These are phyloP conservation scores for Dendryphion nanum DNA, from an alignment of 2,329 filamentous ascomycete species.

Conservation along the genomic window DNA sequence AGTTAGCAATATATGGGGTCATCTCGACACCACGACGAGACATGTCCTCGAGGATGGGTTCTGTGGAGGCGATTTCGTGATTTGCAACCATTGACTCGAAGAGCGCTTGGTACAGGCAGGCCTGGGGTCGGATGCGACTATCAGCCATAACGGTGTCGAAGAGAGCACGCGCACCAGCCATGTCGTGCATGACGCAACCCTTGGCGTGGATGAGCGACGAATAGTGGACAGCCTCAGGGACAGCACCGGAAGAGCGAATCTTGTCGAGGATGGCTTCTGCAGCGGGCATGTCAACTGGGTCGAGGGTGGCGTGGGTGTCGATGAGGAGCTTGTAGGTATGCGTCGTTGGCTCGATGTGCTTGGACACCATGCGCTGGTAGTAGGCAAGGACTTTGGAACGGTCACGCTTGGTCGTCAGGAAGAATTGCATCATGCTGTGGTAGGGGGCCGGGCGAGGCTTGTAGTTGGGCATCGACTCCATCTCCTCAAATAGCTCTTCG, in stretches of 20 bases:
- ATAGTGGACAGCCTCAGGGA: conserved; percentile 90
- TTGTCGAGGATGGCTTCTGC: conserved; percentile 79
- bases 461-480: conserved; percentile 99
- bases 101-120: conserved; percentile 93
- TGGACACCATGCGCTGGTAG: conserved; percentile 89
- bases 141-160: conserved; percentile 80
- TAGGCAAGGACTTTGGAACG: conserved; percentile 90
- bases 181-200: conserved; percentile 89
- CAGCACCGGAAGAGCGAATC: conserved; percentile 71
- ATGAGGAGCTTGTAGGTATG: conserved; percentile 98
- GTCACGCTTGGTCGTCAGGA: conserved; percentile 95
- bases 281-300: conserved; percentile 83
- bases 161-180: conserved; percentile 75
- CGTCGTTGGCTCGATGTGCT: conserved; percentile 83
- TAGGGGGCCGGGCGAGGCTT: conserved; percentile 96
- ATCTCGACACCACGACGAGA: conserved; percentile 69
- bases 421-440: conserved; percentile 99
- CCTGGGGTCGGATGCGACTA: conserved; percentile 66
- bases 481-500: conserved; percentile 97
- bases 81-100: conserved; percentile 98
- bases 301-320: conserved; percentile 90
- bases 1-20: conserved; percentile 98
- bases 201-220: conserved; percentile 94
- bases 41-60: conserved; percentile 76
- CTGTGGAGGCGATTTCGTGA: conserved; percentile 71